phyloP scores from a whole-genome alignment of 495 filamentous ascomycete genomes.

The Aspergillus incahuasiensis region DNA sequence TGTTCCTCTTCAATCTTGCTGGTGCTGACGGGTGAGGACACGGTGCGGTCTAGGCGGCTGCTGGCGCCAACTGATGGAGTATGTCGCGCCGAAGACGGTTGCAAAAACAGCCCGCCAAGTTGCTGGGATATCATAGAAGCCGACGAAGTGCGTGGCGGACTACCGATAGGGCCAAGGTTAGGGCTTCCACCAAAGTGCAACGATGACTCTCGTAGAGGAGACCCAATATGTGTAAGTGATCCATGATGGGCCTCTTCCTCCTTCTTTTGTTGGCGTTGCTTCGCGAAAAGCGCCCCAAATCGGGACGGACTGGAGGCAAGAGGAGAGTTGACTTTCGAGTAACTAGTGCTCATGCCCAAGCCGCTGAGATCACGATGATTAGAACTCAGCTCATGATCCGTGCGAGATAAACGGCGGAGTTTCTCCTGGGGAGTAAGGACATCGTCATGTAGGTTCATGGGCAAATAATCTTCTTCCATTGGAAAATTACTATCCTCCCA shows the following conservation, averaged over 20 bases:
- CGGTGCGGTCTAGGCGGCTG: slow-evolving; percentile 38
- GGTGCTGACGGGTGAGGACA: slow-evolving; percentile 46
- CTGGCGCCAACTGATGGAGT: slow-evolving; percentile 28
- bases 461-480: slow-evolving; percentile 91
- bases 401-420: slow-evolving; percentile 74
- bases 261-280: slow-evolving; percentile 67
- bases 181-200: slow-evolving; percentile 57
- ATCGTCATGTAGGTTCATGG: slow-evolving; percentile 83
- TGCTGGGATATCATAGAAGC: slow-evolving; percentile 71
- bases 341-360: slow-evolving; percentile 56
- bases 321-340: slow-evolving; percentile 77
- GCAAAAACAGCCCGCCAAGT: slow-evolving; percentile 46
- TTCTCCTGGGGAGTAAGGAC: slow-evolving; percentile 89
- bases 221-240: slow-evolving; percentile 83
- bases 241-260: slow-evolving; percentile 53
- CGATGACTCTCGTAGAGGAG: slow-evolving; percentile 84
- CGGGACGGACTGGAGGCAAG: slow-evolving; percentile 76
- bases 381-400: slow-evolving; percentile 57
- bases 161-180: slow-evolving; percentile 55
- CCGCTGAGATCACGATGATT: slow-evolving; percentile 57
- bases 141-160: slow-evolving; percentile 59
- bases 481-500: slow-evolving; percentile 81
- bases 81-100: slow-evolving; percentile 43
- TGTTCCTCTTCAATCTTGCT: slow-evolving; percentile 70
- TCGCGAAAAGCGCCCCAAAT: slow-evolving; percentile 78